Evolutionary conservation across 208 protist genomes (phyloP).

Genomic region (Trypanosoma platydactyli): DNA sequence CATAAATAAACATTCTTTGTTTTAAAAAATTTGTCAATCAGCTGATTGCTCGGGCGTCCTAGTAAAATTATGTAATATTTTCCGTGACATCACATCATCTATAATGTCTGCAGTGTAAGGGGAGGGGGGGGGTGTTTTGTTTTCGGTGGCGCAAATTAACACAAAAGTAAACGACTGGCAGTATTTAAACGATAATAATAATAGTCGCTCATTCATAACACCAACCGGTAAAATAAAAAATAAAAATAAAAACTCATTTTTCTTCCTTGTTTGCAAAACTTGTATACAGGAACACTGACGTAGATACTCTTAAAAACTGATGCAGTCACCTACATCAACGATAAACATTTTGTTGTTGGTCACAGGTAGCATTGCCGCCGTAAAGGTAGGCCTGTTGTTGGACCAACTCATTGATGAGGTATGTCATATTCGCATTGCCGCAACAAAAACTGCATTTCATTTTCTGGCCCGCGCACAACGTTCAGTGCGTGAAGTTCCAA

Average conservation of each 20-base stretch:
- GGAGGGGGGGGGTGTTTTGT: no score
- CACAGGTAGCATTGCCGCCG: slow-evolving; percentile 87
- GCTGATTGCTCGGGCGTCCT: no score
- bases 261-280: no score
- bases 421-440: slow-evolving; percentile 81
- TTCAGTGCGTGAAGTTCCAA: slow-evolving; percentile 52
- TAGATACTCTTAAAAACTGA: neutral
- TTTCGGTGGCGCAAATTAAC: no score
- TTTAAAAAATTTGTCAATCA: neutral
- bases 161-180: no score
- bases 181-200: no score
- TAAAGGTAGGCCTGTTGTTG: slow-evolving; percentile 84
- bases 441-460: slow-evolving; percentile 75
- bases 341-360: slow-evolving; percentile 82
- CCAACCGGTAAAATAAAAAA: slow-evolving; percentile 4
- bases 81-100: no score
- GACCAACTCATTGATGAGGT: slow-evolving; percentile 66
- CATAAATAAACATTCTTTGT: neutral
- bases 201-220: no score
- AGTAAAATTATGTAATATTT: no score
- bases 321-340: slow-evolving; percentile 28
- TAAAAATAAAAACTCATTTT: no score
- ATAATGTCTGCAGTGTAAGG: no score
- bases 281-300: no score
- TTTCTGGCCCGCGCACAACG: slow-evolving; percentile 73